Base-by-base conservation (phyloP, 805 yeast genomes). In the Sungouiella blattae region DNA sequence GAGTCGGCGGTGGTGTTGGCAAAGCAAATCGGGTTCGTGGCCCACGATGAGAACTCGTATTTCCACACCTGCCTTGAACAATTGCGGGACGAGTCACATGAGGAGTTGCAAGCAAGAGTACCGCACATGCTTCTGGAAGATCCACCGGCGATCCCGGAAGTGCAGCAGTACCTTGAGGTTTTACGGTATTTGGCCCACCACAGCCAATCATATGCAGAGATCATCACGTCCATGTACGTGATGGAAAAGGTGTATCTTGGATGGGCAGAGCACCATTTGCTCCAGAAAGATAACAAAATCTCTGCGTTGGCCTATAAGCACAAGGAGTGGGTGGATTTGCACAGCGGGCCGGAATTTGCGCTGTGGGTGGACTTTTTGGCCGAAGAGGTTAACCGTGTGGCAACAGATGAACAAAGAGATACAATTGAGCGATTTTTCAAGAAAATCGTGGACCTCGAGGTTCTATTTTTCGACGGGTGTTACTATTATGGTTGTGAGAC, bases 281-380 rank as follows among this genome's bases (percentile, higher is more conserved):
- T 55, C 1, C 26, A 35, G 4, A 29, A 30, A 8, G 45, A 42
- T 6, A 35, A 23, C 4, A 43, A 51, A 14, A 49, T 57, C 4
- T 38, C 45, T 1, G 47, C 59, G 30, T 52, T 74, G 23, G 62
- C 60, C 17, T 74, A 69, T 63, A 73, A 69, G 41, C 55, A 68
- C 39, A 62, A 68, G 30, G 76, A 71, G 32, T 76, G 81, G 80
- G 65, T 75, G 27, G 64, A 55, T 29, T 52, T 75, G 33, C 80
- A 75, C 43, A 68, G 71, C 41, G 80, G 80, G 4, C 55, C 53
- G 4, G 71, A 52, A 7, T 76, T 76, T 37, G 57, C 62, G 28
- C 49, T 42, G 3, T 76, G 80, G 80, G 68, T 69, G n/a, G 43
- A 55, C 4, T 74, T 75, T 41, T 53, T 76, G 26, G 55, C 50